Conservation (phyloP, 2,329 filamentous ascomycete genomes). For the Zymoseptoria ardabiliae region DNA sequence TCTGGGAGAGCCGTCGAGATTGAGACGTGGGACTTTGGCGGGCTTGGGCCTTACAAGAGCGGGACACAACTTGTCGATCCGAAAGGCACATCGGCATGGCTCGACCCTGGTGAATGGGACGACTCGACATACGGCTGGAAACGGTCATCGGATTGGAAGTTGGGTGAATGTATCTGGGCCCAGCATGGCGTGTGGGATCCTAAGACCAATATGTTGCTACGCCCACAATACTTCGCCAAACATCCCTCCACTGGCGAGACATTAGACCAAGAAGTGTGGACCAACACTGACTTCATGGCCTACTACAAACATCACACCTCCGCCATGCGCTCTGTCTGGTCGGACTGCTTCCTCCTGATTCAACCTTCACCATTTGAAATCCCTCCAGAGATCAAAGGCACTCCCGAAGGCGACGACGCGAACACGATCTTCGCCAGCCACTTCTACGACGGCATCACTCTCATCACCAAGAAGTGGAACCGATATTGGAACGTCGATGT, state of each 20-base stretch:
- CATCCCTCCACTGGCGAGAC: constrained; percentile 65
- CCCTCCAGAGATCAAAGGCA: constrained; percentile 80
- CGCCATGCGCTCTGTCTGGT: constrained; percentile 67
- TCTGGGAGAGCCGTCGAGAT: constrained; percentile 85
- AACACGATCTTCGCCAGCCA: constrained; percentile 90
- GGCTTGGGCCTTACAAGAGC: constrained; percentile 83
- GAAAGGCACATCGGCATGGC: constrained; percentile 75
- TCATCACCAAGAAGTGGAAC: constrained; percentile 99
- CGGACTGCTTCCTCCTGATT: constrained; percentile 77
- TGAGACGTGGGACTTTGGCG: constrained; percentile 87
- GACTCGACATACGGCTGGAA: constrained; percentile 87
- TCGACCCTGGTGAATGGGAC: constrained; percentile 66
- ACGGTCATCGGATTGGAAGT: constrained; percentile 76
- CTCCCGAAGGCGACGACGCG: constrained; percentile 70
- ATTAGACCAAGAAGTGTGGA: constrained; percentile 78
- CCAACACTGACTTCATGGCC: constrained; percentile 84
- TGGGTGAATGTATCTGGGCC: constrained; percentile 95
- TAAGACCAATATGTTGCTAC: constrained; percentile 64
- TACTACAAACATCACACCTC: constrained; percentile 72
- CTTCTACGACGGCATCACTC: constrained; percentile 92
- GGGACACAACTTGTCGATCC: constrained; percentile 80
- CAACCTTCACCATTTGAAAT: constrained; percentile 90
- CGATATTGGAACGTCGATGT: constrained; percentile 95
- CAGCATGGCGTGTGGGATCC: constrained; percentile 96
- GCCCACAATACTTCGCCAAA: constrained; percentile 81